These are phyloP conservation scores for Arabis hirsuta DNA, from an alignment of 345 rosid species.

Conservation along the genomic window DNA sequence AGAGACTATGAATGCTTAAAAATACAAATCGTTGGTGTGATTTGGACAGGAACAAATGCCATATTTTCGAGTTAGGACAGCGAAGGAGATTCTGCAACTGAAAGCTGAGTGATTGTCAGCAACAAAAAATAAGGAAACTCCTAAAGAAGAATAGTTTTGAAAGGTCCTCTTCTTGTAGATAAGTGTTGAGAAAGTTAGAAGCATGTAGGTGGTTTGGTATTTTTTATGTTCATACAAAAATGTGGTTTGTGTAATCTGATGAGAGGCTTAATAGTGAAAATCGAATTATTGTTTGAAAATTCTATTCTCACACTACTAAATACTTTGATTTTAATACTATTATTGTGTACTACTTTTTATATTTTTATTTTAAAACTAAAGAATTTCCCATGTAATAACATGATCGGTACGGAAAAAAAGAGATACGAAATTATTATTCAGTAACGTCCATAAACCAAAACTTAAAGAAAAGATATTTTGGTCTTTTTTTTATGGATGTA, in stretches of 20 bases:
- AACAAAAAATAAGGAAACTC: constrained; percentile 2
- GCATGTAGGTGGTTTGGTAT: neutral
- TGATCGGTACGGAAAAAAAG: too few relatives aligned
- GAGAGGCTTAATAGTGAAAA: neutral
- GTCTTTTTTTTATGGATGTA: too few relatives aligned
- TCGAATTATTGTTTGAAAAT: neutral
- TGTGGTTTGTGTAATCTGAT: constrained; percentile 3
- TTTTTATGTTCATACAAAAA: constrained; percentile 15
- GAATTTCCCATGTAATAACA: neutral
- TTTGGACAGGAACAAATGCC: constrained; percentile 79
- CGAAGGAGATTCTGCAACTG: constrained; percentile 83
- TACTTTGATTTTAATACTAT: neutral
- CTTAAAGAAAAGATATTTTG: too few relatives aligned
- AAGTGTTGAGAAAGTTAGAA: constrained; percentile 22
- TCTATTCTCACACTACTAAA: neutral
- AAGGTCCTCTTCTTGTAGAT: constrained; percentile 26
- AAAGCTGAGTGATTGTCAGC: constrained; percentile 70
- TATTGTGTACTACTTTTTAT: neutral
- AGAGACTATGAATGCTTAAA: constrained; percentile 18
- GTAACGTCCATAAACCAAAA: too few relatives aligned
- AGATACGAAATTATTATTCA: too few relatives aligned
- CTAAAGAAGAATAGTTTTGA: constrained; percentile 16
- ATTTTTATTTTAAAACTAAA: neutral
- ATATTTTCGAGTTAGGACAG: constrained; percentile 84
- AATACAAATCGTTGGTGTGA: constrained; percentile 1